Evolutionary conservation across 140 eudicot species (phyloP).

Genomic region (Anethum foeniculum): DNA sequence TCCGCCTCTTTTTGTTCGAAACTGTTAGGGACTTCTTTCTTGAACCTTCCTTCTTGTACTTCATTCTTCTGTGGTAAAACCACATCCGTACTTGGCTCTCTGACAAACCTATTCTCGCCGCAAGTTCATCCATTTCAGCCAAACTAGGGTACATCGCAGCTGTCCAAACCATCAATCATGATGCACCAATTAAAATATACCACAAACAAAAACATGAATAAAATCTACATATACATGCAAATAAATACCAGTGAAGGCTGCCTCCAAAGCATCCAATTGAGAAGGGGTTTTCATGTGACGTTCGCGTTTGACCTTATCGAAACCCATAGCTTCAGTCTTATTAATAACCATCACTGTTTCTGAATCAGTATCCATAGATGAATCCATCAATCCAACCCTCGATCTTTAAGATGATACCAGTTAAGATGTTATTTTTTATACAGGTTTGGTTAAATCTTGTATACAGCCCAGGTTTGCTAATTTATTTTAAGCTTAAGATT

Average conservation of each 20-base stretch:
- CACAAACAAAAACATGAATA: neutral
- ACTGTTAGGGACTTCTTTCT: constrained; percentile 23
- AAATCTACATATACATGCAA: neutral
- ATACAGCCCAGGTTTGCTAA: neutral
- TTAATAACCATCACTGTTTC: constrained; percentile 45
- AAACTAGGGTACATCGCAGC: constrained; percentile 72
- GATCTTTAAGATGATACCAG: neutral
- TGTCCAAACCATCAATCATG: constrained; percentile 24
- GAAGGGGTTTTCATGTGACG: constrained; percentile 92
- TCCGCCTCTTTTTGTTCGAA: constrained; percentile 20
- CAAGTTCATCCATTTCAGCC: constrained; percentile 60
- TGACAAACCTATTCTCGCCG: constrained; percentile 49
- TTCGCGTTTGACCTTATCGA: constrained; percentile 70
- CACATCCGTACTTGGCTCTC: constrained; percentile 96
- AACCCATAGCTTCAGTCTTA: constrained; percentile 39
- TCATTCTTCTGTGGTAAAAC: constrained; percentile 88
- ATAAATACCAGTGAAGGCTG: constrained; percentile 47
- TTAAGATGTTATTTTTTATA: neutral
- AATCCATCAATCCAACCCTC: neutral
- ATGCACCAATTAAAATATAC: neutral
- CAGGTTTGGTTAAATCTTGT: neutral
- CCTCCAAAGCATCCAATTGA: constrained; percentile 74
- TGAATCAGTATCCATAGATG: constrained; percentile 57
- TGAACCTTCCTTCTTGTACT: constrained; percentile 61
- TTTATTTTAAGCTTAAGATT: neutral